Evolutionary conservation across 2,329 filamentous ascomycete genomes (phyloP), one percentile per base, ranked within the genome.

Genomic region (Tolypocladium album): DNA sequence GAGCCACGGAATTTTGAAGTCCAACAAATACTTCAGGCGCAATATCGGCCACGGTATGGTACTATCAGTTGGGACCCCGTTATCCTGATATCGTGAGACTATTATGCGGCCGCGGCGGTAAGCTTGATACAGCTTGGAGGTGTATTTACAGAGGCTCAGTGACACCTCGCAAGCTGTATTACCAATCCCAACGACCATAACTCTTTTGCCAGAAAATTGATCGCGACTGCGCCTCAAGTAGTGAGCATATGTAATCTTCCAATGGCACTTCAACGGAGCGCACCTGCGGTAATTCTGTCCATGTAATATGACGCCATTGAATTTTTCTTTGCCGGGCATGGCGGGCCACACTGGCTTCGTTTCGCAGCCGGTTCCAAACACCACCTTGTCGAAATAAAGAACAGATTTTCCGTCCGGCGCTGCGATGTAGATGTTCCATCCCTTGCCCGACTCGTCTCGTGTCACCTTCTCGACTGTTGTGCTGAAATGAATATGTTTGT

Each of bases 161-260:
- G 67, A 66, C 1, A 69, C 62, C 57, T 72, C 71, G 24, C 64
- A 65, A 4, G 66, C 67, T 0, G 74, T 78, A 58, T 74, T 76
- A n/a, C 75, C 75, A 9, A 79, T 67, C 15, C 78, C 79, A 1
- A 81, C 67, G 2, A 81, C 65, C 9, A 81, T 62, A 4, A 81
- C 75, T 9, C 67, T 74, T 62, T 77, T 74, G 1, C 63, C 66
- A 4, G 53, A 39, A 45, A 68, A 67, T 2, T 58, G 36, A n/a
- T 67, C 64, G 15, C 66, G 63, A 13, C 67, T 68, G 57, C 27
- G 61, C 20, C 5, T 9, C 17, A 36, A 13, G 4, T 13, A 3
- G 61, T 57, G 27, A 50, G 39, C 24, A 12, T 20, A 53, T 53
- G 15, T 22, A 1, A 13, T 4, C 31, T 3, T 6, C 47, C 7